Base-by-base conservation (phyloP, 441 rosid genomes). In the Syzygium syzygioides region DNA sequence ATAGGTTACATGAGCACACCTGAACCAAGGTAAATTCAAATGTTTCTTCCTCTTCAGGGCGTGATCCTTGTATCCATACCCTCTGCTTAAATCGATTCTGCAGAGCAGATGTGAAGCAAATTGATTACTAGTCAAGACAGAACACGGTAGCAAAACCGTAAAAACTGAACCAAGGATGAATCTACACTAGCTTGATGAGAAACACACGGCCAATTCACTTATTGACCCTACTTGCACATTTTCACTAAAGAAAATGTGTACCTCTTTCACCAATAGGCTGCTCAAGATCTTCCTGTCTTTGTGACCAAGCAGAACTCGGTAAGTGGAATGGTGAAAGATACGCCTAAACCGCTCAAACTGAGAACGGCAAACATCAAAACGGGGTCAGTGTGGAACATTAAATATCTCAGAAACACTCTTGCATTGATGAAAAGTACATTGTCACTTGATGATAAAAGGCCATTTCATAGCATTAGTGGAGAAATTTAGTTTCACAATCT, bases 341-440 rank as follows among this genome's bases (percentile, higher is more conserved):
- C 99, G 92, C 92, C 98, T 93, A 90, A 97, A 97, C 88, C 99
- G 92, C 92, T 96, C 99, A 90, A 97, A 97, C 99, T 96, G 85
- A 17, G 28, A 85, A 57, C 45, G 48, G 62, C 4, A 1, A 85
- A 55, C 26, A 34, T 23, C 57, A 57, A 57, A 57, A 41, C 3
- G 45, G 10, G 86, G 60, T 85, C 86, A 85, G 45, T 18, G 17
- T 10, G 3, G 14, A 41, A 23, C 52, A 53, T 41, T 23, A 41
- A 41, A 76, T 13, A 41, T 23, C n/a, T 41, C 10, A 41, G 41
- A 41, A 76, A 76, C 83, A 76, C 7, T 37, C 50, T 76, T 76
- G 83, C 53, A 19, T 37, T 76, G 83, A 41, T 76, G n/a, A 41
- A 76, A 41, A 76, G 48, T 23, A 41, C n/a, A 12, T 76, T 76